Evolutionary conservation across 768 basidiomycete genomes (phyloP).

Genomic region (Mycena venus): DNA sequence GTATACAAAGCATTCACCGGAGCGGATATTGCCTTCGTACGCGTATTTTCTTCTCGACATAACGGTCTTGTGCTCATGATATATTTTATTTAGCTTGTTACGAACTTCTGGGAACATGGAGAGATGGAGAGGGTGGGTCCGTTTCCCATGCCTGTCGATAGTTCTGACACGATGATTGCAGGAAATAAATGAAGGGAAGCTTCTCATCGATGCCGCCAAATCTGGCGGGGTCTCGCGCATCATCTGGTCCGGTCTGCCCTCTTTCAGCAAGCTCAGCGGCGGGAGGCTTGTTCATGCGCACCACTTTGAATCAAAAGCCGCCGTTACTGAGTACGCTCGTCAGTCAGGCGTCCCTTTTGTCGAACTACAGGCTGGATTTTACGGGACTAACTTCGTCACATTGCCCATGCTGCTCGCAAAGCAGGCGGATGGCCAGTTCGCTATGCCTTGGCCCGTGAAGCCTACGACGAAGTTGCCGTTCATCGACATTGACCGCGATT

Average conservation of each 20-base stretch:
- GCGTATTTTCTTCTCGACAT: neutral
- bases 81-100: neutral
- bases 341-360: slow-evolving; percentile 20
- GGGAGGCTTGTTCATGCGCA: neutral
- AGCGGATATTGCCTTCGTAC: slow-evolving; percentile 13
- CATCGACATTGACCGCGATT: slow-evolving; percentile 15
- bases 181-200: slow-evolving; percentile 14
- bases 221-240: neutral
- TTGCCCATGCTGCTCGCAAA: neutral
- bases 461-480: neutral
- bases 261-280: neutral
- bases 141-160: neutral
- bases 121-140: slow-evolving; percentile 3
- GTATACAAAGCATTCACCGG: slow-evolving; percentile 10
- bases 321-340: slow-evolving; percentile 10
- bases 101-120: slow-evolving; percentile 19
- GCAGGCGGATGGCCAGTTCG: neutral
- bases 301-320: slow-evolving; percentile 17
- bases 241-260: slow-evolving; percentile 19
- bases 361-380: slow-evolving; percentile 23
- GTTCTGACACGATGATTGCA: neutral
- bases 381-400: neutral
- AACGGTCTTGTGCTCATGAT: neutral
- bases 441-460: neutral
- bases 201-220: slow-evolving; percentile 23